phyloP scores from a whole-genome alignment of 176 grass and related monocot genomes.

The Urochloa ruziziensis region DNA sequence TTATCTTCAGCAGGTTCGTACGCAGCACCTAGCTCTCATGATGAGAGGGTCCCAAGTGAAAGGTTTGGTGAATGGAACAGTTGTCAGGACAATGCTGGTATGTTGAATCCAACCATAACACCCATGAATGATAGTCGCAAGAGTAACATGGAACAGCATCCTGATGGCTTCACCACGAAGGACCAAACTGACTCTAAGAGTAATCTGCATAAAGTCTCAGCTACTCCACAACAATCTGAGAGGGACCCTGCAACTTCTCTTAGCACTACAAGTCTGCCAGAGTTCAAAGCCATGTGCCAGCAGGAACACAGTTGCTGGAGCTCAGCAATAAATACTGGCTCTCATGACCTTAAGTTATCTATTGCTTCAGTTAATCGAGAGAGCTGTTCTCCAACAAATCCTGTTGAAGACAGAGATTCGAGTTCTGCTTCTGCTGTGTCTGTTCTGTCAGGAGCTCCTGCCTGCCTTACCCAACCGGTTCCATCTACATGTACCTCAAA shows the following conservation, averaged over 20 bases:
- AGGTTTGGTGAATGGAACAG: conserved; percentile 33
- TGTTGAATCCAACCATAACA: conserved; percentile 51
- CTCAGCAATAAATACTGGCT: conserved; percentile 11
- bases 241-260: conserved; percentile 14
- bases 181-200: conserved; percentile 43
- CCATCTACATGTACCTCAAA: conserved; percentile 21
- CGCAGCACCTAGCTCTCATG: conserved; percentile 33
- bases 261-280: conserved; percentile 25
- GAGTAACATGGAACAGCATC: conserved; percentile 30
- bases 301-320: conserved; percentile 25
- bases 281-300: conserved; percentile 7
- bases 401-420: conserved; percentile 37
- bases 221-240: conserved; percentile 21
- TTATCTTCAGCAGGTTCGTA: conserved; percentile 34
- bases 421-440: conserved; percentile 33
- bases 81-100: conserved; percentile 44
- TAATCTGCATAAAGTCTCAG: conserved; percentile 25
- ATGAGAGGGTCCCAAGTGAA: conserved; percentile 20
- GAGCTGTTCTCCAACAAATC: conserved; percentile 28
- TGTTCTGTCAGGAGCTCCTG: conserved; percentile 24
- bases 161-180: conserved; percentile 35
- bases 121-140: conserved; percentile 3
- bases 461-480: conserved; percentile 17
- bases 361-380: conserved; percentile 35
- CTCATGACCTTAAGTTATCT: conserved; percentile 33